Conservation (phyloP, 805 yeast genomes). For the Maudiozyma serrabonitensis region DNA sequence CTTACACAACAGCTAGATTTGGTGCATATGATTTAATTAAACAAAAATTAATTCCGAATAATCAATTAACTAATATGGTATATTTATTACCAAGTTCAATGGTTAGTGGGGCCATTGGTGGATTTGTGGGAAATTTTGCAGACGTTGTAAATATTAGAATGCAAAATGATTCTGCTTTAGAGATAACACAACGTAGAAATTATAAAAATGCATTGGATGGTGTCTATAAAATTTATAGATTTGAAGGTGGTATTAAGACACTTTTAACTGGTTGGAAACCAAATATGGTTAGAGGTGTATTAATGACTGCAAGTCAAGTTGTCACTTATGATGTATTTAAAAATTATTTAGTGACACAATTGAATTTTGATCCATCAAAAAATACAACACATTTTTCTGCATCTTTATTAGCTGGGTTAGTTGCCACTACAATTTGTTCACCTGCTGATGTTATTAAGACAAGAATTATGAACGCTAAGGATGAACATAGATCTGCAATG, state of each 20-base stretch:
- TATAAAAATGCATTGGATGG: slow-evolving; percentile 77
- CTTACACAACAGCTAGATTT: slow-evolving; percentile 78
- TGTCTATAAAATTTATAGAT: slow-evolving; percentile 42
- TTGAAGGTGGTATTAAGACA: slow-evolving; percentile 54
- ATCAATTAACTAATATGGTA: slow-evolving; percentile 43
- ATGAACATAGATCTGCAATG: slow-evolving; percentile 37
- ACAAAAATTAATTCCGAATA: slow-evolving; percentile 38
- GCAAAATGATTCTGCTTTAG: slow-evolving; percentile 78
- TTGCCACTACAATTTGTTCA: slow-evolving; percentile 85
- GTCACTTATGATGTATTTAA: slow-evolving; percentile 79
- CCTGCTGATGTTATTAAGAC: slow-evolving; percentile 91
- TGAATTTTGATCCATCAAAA: slow-evolving; percentile 47
- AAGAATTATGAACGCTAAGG: slow-evolving; percentile 62
- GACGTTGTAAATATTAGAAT: slow-evolving; percentile 82
- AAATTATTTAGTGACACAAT: slow-evolving; percentile 39
- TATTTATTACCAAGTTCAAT: slow-evolving; percentile 67
- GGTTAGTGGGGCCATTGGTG: slow-evolving; percentile 81
- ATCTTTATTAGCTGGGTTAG: slow-evolving; percentile 71
- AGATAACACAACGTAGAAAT: slow-evolving; percentile 54
- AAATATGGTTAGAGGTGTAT: slow-evolving; percentile 66
- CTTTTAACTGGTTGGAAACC: slow-evolving; percentile 70
- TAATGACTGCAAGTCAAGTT: slow-evolving; percentile 87
- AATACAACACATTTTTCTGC: slow-evolving; percentile 71
- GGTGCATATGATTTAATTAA: slow-evolving; percentile 78
- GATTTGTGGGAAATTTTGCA: slow-evolving; percentile 79